phyloP scores from a whole-genome alignment of 2,329 filamentous ascomycete genomes.

The Hymenoscyphus salicellus region DNA sequence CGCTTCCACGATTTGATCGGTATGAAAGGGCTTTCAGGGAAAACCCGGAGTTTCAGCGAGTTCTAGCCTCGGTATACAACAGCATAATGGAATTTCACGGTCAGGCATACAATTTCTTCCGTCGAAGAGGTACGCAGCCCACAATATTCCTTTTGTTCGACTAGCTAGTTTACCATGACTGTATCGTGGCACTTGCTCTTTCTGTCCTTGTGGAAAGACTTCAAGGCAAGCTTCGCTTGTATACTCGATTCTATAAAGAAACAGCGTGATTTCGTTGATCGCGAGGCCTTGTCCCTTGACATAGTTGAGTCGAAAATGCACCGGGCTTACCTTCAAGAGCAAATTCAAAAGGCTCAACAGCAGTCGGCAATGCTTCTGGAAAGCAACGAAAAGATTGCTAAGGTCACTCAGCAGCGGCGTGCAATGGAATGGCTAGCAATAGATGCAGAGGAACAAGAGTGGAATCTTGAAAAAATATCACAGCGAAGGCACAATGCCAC shows the following conservation, averaged over 20 bases:
- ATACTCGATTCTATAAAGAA: slow-evolving; percentile 16
- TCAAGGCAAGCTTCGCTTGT: slow-evolving; percentile 12
- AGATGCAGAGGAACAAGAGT: slow-evolving; percentile 14
- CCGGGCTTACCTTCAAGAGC: slow-evolving; percentile 9
- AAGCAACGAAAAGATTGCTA: slow-evolving; percentile 9
- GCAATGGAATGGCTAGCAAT: slow-evolving; percentile 17
- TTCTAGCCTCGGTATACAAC: slow-evolving; percentile 44
- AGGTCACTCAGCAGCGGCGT: slow-evolving; percentile 8
- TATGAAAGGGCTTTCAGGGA: slow-evolving; percentile 35
- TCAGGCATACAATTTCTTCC: slow-evolving; percentile 46
- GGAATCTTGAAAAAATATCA: slow-evolving; percentile 2
- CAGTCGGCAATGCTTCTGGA: slow-evolving; percentile 1
- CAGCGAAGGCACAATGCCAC: slow-evolving; percentile 13
- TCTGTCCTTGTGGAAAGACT: slow-evolving; percentile 21
- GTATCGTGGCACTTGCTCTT: slow-evolving; percentile 21
- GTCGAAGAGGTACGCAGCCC: slow-evolving; percentile 16
- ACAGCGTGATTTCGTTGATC: slow-evolving; percentile 22
- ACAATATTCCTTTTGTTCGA: neutral
- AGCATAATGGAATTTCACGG: slow-evolving; percentile 49
- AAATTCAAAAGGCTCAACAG: slow-evolving; percentile 10
- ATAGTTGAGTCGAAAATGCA: slow-evolving; percentile 17
- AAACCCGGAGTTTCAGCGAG: slow-evolving; percentile 41
- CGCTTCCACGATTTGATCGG: slow-evolving; percentile 41
- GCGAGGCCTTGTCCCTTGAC: slow-evolving; percentile 16
- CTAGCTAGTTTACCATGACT: neutral